Percentiles rank a stretch among this genome's conserved stretches.
phyloP scores from a whole-genome alignment of 2,329 filamentous ascomycete species.

The Stachybotrys chlorohalonatus region DNA sequence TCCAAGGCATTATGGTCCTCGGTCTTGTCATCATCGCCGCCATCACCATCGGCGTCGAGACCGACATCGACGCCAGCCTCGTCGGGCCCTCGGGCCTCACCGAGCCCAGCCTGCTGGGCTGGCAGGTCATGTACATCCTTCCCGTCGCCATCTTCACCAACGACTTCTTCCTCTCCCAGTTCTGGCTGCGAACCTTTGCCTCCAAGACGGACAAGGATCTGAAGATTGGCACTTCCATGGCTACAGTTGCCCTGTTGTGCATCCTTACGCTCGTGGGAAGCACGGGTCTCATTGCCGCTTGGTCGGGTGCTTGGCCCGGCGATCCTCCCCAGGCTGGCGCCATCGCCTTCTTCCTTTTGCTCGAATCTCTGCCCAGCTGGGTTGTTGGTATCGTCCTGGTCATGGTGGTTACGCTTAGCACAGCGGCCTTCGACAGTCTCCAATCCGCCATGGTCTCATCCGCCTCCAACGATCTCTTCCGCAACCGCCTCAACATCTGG shows the following conservation, averaged over 20 bases:
- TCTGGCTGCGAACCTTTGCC: constrained; percentile 78
- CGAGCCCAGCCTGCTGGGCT: constrained; percentile 63
- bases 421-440: constrained; percentile 70
- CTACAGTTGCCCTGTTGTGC: constrained; percentile 53
- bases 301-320: constrained; percentile 65
- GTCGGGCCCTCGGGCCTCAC: constrained; percentile 61
- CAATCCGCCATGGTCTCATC: constrained; percentile 82
- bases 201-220: constrained; percentile 72
- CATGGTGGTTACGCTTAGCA: constrained; percentile 70
- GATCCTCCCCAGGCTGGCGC: constrained; percentile 49
- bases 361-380: constrained; percentile 66
- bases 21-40: constrained; percentile 66
- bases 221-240: constrained; percentile 63
- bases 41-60: constrained; percentile 69
- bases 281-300: constrained; percentile 66
- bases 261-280: constrained; percentile 66
- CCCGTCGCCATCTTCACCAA: constrained; percentile 75
- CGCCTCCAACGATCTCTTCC: constrained; percentile 75
- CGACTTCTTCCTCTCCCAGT: constrained; percentile 77
- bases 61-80: constrained; percentile 59
- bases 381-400: constrained; percentile 75
- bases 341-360: constrained; percentile 66
- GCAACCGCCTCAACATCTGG: constrained; percentile 71
- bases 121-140: constrained; percentile 80
- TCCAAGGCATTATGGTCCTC: constrained; percentile 72